phyloP scores from a whole-genome alignment of 139 green algal genomes.

The Haematococcus lacustris region DNA sequence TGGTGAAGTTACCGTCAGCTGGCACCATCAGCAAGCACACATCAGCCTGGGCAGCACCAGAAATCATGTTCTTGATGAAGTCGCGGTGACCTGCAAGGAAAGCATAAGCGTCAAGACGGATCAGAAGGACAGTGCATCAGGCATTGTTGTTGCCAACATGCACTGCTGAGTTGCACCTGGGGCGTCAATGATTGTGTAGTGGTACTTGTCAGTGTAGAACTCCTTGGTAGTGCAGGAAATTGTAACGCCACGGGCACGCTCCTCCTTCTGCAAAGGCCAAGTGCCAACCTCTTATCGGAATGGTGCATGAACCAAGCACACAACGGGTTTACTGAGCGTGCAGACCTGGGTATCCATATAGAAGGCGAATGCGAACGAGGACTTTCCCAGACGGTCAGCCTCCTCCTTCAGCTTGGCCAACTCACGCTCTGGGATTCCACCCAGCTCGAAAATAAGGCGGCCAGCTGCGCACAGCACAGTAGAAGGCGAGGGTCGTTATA shows the following conservation, averaged over 20 bases:
- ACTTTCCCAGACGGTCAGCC: constrained; percentile 76
- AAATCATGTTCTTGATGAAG: constrained; percentile 99
- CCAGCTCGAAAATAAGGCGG: constrained; percentile 96
- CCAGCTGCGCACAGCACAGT: constrained; percentile 64
- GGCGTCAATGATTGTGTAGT: constrained; percentile 98
- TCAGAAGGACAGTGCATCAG: no score
- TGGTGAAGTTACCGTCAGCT: constrained; percentile 93
- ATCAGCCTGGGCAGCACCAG: constrained; percentile 89
- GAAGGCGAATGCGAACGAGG: constrained; percentile 89
- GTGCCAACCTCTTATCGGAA: no score
- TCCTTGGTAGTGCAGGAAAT: constrained; percentile 98
- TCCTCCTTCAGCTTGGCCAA: constrained; percentile 94
- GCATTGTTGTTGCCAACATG: no score
- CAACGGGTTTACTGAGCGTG: no score
- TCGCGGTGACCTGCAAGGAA: constrained; percentile 83
- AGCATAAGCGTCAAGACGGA: no score
- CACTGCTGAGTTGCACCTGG: no score
- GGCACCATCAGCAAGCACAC: constrained; percentile 84
- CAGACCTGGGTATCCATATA: constrained; percentile 88
- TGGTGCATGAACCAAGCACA: no score
- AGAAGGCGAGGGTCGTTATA: background rate
- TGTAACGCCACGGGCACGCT: constrained; percentile 90
- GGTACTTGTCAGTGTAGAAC: constrained; percentile 98
- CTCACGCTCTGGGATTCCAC: constrained; percentile 97
- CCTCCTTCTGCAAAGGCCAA: no score